These are phyloP conservation scores for Phialemonium atrogriseum DNA, from an alignment of 2,329 filamentous ascomycete species.

Conservation along the genomic window DNA sequence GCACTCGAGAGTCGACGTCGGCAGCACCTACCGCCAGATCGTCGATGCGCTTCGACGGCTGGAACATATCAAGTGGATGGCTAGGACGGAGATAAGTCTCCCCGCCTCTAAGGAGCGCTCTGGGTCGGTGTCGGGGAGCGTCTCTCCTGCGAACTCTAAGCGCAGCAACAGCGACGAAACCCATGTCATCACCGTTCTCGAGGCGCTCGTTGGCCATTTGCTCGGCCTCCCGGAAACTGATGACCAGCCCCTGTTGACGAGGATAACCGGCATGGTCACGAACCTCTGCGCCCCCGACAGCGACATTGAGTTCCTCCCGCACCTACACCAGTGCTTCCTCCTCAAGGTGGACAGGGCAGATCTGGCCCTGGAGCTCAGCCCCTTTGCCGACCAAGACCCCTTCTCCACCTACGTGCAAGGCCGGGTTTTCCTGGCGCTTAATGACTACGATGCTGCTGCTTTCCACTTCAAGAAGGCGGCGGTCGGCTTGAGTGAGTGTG, in stretches of 20 bases:
- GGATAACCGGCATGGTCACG: slow-evolving; percentile 58
- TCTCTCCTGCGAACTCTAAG: slow-evolving; percentile 23
- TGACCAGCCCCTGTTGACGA: slow-evolving; percentile 44
- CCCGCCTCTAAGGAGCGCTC: slow-evolving; percentile 32
- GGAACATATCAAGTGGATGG: slow-evolving; percentile 65
- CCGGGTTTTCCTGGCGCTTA: slow-evolving; percentile 64
- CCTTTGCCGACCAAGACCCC: slow-evolving; percentile 47
- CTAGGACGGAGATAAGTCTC: slow-evolving; percentile 47
- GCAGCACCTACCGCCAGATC: slow-evolving; percentile 60
- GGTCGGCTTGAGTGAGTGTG: slow-evolving; percentile 67
- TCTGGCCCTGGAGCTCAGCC: slow-evolving; percentile 46
- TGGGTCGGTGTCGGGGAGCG: slow-evolving; percentile 22
- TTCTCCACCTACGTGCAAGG: slow-evolving; percentile 79
- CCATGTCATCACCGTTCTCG: slow-evolving; percentile 48
- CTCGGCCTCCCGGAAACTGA: slow-evolving; percentile 53
- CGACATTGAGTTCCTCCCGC: slow-evolving; percentile 54
- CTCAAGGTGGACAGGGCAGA: slow-evolving; percentile 52
- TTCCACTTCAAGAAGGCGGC: slow-evolving; percentile 75
- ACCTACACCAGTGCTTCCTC: slow-evolving; percentile 54
- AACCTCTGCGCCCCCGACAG: slow-evolving; percentile 58
- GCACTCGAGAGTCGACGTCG: slow-evolving; percentile 54
- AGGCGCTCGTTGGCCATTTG: slow-evolving; percentile 54
- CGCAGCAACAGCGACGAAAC: slow-evolving; percentile 35
- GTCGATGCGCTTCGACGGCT: slow-evolving; percentile 64
- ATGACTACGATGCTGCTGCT: slow-evolving; percentile 66